Evolutionary conservation across 2,329 filamentous ascomycete genomes (phyloP), one percentile per base, ranked within the genome.

Genomic region (Beauveria sp.): DNA sequence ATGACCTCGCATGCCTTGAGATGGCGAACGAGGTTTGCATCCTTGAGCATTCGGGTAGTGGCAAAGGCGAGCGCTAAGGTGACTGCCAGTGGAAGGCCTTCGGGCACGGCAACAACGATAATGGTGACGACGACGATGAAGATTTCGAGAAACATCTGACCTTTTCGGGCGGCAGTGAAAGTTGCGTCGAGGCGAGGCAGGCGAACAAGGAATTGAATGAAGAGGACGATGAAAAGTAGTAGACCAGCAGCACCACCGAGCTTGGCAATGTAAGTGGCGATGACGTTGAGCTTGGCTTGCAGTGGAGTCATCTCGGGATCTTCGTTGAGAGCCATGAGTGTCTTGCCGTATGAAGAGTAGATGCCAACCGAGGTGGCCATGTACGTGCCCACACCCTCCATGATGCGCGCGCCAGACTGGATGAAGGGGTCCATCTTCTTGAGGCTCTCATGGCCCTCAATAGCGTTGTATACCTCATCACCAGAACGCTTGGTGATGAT

Each of bases 361-460:
- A 88, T 77, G 62, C 89, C 89, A 38, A 88, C 88, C 18, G 87
- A 88, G 1, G 89, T 91, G 64, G 87, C 85, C 73, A 92, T 78
- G 68, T 86, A 92, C 2, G 86, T 90, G 14, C 89, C 89, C 9
- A 91, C 83, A 50, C 89, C 89, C 70, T 91, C 88, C 75, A 91
- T 88, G 62, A 91, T 88, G 65, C 88, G 88, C 58, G 86, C 83
- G 38, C 89, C 93, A 34, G 92, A 96, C 67, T 96, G 90, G 68
- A 97, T 90, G 67, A 93, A 91, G 0, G 89, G 89, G 66, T 93
- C 89, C 74, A 91, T 82, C 73, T 91, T 91, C 76, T 84, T 87
- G 26, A 88, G 78, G 51, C 79, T 79, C 48, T 88, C 83, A 66
- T 84, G 79, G 65, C 83, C 85, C 67, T 89, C 84, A 67, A 92